These are phyloP conservation scores for Diospyros lotus DNA, from an alignment of 148 eudicot genomes.

Conservation along the genomic window DNA sequence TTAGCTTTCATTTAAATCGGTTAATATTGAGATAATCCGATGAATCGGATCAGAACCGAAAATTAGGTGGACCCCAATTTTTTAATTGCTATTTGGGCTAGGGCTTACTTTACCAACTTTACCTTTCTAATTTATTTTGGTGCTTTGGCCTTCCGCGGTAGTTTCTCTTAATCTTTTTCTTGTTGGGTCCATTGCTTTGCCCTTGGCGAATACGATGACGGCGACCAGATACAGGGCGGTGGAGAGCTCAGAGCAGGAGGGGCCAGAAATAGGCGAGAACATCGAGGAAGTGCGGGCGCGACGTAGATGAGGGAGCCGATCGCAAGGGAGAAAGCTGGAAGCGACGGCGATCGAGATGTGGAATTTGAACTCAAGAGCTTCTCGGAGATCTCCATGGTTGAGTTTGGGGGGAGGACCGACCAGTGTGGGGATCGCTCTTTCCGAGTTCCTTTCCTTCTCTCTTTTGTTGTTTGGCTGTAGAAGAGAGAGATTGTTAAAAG, in stretches of 20 bases:
- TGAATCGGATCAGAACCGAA: too few relatives aligned
- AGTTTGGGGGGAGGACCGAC: slow-evolving; percentile 1
- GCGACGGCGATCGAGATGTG: slow-evolving; percentile 31
- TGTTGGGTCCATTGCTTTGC: slow-evolving; percentile 32
- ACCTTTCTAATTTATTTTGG: too few relatives aligned
- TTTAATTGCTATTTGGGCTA: too few relatives aligned
- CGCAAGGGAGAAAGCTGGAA: slow-evolving; percentile 12
- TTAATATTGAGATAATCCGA: too few relatives aligned
- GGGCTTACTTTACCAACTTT: too few relatives aligned
- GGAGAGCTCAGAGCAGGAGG: slow-evolving; percentile 55
- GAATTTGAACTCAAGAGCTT: slow-evolving; percentile 42
- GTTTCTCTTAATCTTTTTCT: too few relatives aligned
- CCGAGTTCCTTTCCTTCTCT: neutral
- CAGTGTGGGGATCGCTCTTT: neutral
- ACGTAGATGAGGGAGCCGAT: slow-evolving; percentile 18
- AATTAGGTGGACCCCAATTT: too few relatives aligned
- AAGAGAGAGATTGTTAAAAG: slow-evolving; percentile 10
- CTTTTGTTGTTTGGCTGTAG: neutral
- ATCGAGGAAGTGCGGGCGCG: slow-evolving; percentile 48
- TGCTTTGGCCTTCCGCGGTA: too few relatives aligned
- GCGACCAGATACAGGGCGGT: slow-evolving; percentile 67
- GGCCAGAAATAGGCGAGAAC: slow-evolving; percentile 70
- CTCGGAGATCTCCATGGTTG: slow-evolving; percentile 64
- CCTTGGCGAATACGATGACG: slow-evolving; percentile 49
- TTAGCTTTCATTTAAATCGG: too few relatives aligned